Evolutionary conservation across 164 flowering plant genomes (phyloP), one percentile per base, ranked within the genome.

Genomic region (Vitis cinerea): DNA sequence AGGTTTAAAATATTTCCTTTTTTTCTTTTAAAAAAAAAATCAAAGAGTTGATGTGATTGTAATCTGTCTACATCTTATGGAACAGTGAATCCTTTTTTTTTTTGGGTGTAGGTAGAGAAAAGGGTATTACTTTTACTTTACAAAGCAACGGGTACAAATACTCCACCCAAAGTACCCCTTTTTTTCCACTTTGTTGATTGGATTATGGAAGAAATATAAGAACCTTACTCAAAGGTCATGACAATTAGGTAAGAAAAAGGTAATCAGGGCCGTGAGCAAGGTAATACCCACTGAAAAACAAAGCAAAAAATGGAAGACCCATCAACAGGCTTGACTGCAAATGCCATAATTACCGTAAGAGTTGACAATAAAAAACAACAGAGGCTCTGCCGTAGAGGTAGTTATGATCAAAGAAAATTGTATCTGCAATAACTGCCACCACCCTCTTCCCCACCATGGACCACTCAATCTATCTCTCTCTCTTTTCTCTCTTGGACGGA

Each of bases 341-440:
- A 9, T 47, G 7, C 9, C 15, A 16, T 47, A 48, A n/a, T 44
- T 47, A 44, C 3, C 65, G 49, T 50, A 7, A 23, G 67, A 64
- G 67, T 64, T 64, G 67, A 64, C 37, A 37, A 37, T 3, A 37
- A 63, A 50, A 13, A 61, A 59, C 54, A 69, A 12, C 48, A 12
- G 15, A 51, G 58, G 44, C 52, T 64, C 67, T 67, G 52, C 56
- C 4, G 19, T 11, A 51, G 19, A 17, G 64, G 64, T 54, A 1
- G 57, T 63, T 63, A 55, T 67, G 59, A 50, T 37, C 56, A 13
- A 52, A 59, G 31, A 55, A 60, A 66, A 19, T 60, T 23, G 8
- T 64, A 27, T 60, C 63, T 61, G 66, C 57, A 23, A 50, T 72
- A 72, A 67, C 66, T 67, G 59, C 59, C 59, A 37, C 44, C 44